A percentile compares a stretch with the other conserved stretches of the same genome.
phyloP scores from a whole-genome alignment of 495 filamentous ascomycete genomes.

The Daldinia decipiens region DNA sequence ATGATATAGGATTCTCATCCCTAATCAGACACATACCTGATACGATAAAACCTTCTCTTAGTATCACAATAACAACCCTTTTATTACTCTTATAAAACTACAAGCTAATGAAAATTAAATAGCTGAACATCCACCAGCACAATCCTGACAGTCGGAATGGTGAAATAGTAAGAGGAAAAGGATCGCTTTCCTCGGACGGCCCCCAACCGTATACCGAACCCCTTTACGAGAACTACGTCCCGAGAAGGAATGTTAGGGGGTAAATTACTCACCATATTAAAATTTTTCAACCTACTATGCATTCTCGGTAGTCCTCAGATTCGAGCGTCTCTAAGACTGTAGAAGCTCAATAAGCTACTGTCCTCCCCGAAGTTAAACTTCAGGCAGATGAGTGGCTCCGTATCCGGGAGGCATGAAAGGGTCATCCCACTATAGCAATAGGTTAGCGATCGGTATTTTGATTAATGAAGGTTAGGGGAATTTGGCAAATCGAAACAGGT shows the following conservation, averaged over 20 bases:
- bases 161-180: neutral
- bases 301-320: neutral
- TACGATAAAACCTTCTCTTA: too few relatives aligned
- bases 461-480: neutral
- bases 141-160: neutral
- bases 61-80: neutral
- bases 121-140: neutral
- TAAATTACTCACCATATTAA: too few relatives aligned
- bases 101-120: neutral
- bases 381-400: conserved; percentile 4
- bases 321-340: neutral
- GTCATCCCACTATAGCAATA: conserved; percentile 13
- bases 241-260: too few relatives aligned
- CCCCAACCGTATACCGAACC: neutral
- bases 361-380: too few relatives aligned
- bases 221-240: neutral
- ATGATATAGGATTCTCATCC: neutral
- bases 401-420: conserved; percentile 40
- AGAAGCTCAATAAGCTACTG: neutral
- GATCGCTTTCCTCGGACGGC: neutral
- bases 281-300: neutral
- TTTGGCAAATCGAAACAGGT: neutral
- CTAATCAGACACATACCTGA: neutral
- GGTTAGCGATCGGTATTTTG: neutral
- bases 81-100: neutral